Base-by-base conservation (phyloP, 2,329 filamentous ascomycete species). In the Orbilia javanica region DNA sequence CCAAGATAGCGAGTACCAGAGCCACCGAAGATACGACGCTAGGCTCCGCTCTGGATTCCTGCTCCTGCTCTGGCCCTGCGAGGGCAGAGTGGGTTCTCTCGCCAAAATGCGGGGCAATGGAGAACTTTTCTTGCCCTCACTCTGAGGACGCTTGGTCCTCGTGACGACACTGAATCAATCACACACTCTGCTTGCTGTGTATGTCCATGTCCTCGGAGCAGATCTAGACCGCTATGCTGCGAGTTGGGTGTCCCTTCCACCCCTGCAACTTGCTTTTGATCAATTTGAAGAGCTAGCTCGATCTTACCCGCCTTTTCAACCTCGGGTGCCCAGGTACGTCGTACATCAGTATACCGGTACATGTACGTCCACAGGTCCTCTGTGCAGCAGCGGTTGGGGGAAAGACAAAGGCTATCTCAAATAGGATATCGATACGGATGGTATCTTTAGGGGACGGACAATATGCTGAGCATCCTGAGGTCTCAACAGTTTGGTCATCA, bases 91-190 rank as follows among this genome's bases (percentile, higher is more conserved):
- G 53, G 53, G 25, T 15, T 60, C 53, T 7, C 31, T 42, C 3
- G 53, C 53, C 4, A 69, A 76, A 76, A 69, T 76, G 72, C 72
- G 72, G 72, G 72, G 72, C 65, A 76, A 76, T 76, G 72, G 72
- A 76, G 64, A 57, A 53, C 31, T 52, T 36, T 50, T 48, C 29
- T 29, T 66, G 25, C 31, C 31, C 31, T 34, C 31, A 4, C 31
- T 44, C 2, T 20, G 42, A 20, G 8, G 42, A 44, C 4, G n/a
- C 36, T 13, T 15, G n/a, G 36, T 39, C 55, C 57, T 76, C 72
- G 72, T 69, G 64, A 76, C 65, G 72, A 70, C 22, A 50, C 25
- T 46, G 6, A 27, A 29, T 15, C 29, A 27, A 29, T 15, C 29
- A 48, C 36, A 15, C 20, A 36, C 7, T 46, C 25, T 44, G 42